A percentile compares a stretch with the other conserved stretches of the same genome.
phyloP scores from a whole-genome alignment of 2,329 filamentous ascomycete genomes.

The Lasiodiplodia sp. region DNA sequence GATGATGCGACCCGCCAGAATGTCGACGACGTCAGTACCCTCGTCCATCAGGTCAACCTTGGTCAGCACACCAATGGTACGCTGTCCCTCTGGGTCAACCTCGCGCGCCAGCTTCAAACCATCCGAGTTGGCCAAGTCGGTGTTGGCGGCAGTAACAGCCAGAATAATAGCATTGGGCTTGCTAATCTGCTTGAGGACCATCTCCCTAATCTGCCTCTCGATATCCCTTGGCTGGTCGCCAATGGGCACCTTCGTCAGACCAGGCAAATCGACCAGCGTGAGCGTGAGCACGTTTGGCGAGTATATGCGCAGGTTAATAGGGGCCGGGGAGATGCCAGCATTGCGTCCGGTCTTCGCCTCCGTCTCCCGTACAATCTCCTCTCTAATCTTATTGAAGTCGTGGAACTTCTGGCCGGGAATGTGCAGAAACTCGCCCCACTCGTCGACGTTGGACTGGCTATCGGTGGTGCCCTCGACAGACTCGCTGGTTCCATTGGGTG shows the following conservation, averaged over 20 bases:
- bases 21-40: constrained; percentile 97
- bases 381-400: constrained; percentile 98
- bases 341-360: constrained; percentile 96
- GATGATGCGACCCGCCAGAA: constrained; percentile 96
- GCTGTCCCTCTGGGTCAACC: constrained; percentile 95
- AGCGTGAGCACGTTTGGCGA: constrained; percentile 97
- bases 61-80: constrained; percentile 97
- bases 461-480: constrained; percentile 72
- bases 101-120: constrained; percentile 95
- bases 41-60: constrained; percentile 99
- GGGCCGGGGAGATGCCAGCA: constrained; percentile 92
- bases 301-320: constrained; percentile 98
- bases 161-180: constrained; percentile 98
- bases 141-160: constrained; percentile 94
- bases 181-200: constrained; percentile 98
- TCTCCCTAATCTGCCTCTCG: constrained; percentile 93
- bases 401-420: constrained; percentile 96
- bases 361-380: constrained; percentile 96
- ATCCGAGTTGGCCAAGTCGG: constrained; percentile 98
- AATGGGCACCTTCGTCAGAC: constrained; percentile 94
- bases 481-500: constrained; percentile 74
- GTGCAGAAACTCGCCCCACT: constrained; percentile 99
- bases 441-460: constrained; percentile 87
- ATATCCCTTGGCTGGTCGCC: constrained; percentile 97
- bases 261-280: constrained; percentile 94